A percentile compares a stretch with the other conserved stretches of the same genome.
phyloP scores from a whole-genome alignment of 2,329 filamentous ascomycete genomes.

The Trichophyton simii region DNA sequence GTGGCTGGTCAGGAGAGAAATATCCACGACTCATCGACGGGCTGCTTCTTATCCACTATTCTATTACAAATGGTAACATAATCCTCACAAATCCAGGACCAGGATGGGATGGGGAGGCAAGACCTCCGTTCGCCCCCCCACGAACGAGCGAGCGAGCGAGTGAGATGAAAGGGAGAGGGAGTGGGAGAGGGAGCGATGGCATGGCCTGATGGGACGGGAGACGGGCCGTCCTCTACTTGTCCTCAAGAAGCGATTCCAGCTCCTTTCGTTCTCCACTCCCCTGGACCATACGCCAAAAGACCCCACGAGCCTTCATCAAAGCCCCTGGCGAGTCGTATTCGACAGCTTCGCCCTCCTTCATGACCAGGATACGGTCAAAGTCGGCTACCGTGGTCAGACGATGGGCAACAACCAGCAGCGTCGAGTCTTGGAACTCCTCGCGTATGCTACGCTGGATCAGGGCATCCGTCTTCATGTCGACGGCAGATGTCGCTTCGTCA shows the following conservation, averaged over 20 bases:
- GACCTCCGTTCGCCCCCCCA: background rate
- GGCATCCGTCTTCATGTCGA: conserved; percentile 49
- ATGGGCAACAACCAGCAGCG: conserved; percentile 55
- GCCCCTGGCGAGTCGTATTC: conserved; percentile 8
- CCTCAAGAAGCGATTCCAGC: background rate
- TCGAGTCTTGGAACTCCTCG: conserved; percentile 46
- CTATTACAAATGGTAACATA: conserved; percentile 4
- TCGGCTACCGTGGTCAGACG: conserved; percentile 49
- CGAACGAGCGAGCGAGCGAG: background rate
- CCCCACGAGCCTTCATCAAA: background rate
- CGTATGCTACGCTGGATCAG: conserved; percentile 44
- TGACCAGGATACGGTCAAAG: conserved; percentile 43
- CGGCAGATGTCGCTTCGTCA: conserved; percentile 54
- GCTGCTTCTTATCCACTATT: background rate
- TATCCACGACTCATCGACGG: background rate
- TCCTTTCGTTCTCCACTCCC: conserved; percentile 2
- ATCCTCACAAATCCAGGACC: conserved; percentile 2
- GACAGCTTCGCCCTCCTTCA: conserved; percentile 39
- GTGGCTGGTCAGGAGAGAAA: conserved; percentile 1
- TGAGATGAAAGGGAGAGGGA: background rate
- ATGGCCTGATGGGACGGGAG: too few relatives aligned
- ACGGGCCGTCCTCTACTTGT: background rate
- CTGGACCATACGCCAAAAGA: conserved; percentile 6
- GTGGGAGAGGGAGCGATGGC: background rate
- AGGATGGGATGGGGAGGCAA: background rate